phyloP scores from a whole-genome alignment of 1,284 basidiomycete genomes.

The Fomitopsis pinicola region DNA sequence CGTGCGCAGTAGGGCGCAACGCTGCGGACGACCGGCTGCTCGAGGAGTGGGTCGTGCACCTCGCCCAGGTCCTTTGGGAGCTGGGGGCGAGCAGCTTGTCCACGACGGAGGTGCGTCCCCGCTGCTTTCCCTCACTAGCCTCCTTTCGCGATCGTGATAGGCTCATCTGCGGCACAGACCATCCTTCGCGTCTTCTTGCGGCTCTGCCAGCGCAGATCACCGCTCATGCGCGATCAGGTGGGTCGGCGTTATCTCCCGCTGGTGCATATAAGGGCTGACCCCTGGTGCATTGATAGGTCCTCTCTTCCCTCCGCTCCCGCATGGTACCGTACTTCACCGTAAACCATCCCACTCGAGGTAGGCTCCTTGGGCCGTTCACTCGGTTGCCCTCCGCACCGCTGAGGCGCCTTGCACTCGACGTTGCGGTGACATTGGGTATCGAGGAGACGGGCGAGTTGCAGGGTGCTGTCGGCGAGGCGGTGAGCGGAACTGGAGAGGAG shows the following conservation, averaged over 20 bases:
- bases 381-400: constrained; percentile 45
- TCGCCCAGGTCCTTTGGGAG: constrained; percentile 85
- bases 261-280: background rate
- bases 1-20: constrained; percentile 37
- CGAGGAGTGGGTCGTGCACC: constrained; percentile 60
- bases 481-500: constrained; percentile 34
- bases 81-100: constrained; percentile 53
- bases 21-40: constrained; percentile 35
- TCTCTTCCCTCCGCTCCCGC: constrained; percentile 45
- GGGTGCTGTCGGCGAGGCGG: constrained; percentile 36
- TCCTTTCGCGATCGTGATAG: background rate
- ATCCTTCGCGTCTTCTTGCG: constrained; percentile 64
- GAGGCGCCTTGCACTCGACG: constrained; percentile 45
- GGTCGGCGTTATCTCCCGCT: constrained; percentile 15
- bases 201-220: constrained; percentile 51
- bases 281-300: constrained; percentile 29
- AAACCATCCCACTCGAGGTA: constrained; percentile 64
- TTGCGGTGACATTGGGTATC: constrained; percentile 29
- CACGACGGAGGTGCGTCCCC: constrained; percentile 49
- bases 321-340: constrained; percentile 78
- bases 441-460: constrained; percentile 22
- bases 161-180: constrained; percentile 32
- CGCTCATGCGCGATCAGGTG: constrained; percentile 39
- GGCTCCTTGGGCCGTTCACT: constrained; percentile 68
- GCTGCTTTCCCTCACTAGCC: background rate